Evolutionary conservation across 2,329 filamentous ascomycete species (phyloP).

Genomic region (Acrocalymma vagum): DNA sequence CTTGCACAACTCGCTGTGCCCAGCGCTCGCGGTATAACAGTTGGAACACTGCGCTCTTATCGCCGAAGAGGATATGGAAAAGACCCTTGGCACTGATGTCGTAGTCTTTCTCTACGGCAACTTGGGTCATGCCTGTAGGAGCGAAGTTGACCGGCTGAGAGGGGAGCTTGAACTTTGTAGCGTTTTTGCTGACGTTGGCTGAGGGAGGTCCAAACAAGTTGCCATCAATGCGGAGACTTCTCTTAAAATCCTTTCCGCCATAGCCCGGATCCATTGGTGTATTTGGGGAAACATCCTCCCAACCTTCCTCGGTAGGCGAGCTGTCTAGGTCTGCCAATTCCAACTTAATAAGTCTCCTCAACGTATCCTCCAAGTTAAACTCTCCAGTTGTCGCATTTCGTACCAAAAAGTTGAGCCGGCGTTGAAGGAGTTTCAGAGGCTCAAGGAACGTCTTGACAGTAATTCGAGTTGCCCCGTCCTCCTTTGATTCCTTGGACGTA

Average conservation of each 20-base stretch:
- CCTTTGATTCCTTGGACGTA: slow-evolving; percentile 67
- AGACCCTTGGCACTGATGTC: slow-evolving; percentile 92
- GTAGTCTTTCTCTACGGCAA: slow-evolving; percentile 82
- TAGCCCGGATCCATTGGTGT: slow-evolving; percentile 65
- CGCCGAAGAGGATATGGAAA: slow-evolving; percentile 95
- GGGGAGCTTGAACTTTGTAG: slow-evolving; percentile 82
- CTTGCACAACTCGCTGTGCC: slow-evolving; percentile 72
- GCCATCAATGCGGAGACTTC: slow-evolving; percentile 69
- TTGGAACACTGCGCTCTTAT: slow-evolving; percentile 94
- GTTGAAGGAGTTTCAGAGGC: slow-evolving; percentile 81
- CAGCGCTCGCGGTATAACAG: slow-evolving; percentile 79
- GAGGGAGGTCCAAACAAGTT: slow-evolving; percentile 60
- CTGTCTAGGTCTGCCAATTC: slow-evolving; percentile 65
- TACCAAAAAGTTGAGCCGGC: slow-evolving; percentile 84
- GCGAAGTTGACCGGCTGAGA: slow-evolving; percentile 82
- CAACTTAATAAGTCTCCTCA: slow-evolving; percentile 77
- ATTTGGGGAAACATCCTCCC: slow-evolving; percentile 79
- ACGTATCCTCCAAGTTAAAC: slow-evolving; percentile 73
- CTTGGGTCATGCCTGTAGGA: slow-evolving; percentile 79
- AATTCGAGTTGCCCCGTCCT: slow-evolving; percentile 73
- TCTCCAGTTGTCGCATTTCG: slow-evolving; percentile 79
- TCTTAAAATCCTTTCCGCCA: slow-evolving; percentile 61
- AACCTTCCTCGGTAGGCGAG: slow-evolving; percentile 86
- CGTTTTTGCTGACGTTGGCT: slow-evolving; percentile 53
- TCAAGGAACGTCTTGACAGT: slow-evolving; percentile 95